Evolutionary conservation across 2,329 filamentous ascomycete species (phyloP), one percentile per base, ranked within the genome.

Genomic region (Microdochium paspali): DNA sequence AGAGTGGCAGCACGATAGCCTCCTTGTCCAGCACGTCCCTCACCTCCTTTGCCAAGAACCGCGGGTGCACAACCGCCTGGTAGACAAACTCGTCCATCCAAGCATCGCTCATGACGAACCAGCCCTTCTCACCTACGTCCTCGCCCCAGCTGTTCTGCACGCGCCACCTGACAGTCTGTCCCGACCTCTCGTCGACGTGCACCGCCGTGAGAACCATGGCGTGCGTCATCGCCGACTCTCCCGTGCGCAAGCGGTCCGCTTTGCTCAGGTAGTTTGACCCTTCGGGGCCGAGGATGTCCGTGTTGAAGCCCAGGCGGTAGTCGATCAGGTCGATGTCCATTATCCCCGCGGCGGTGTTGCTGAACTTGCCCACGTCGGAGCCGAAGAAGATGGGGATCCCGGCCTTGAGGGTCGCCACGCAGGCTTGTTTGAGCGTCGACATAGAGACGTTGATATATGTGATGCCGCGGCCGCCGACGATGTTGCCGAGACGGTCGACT

Each of bases 191-290:
- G 50, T 86, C 83, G 2, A 94, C 63, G 60, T 95, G 89, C 43
- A 95, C 90, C 1, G 80, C 90, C 2, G 88, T 95, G 51, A 95
- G 66, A 0, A 94, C 87, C 90, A 95, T 95, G 4, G 90, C 90
- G 58, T 95, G 90, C 1, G 89, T 95, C 89, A 95, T 94, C 45
- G 79, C 75, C 47, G 79, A 84, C 67, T 94, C 89, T 10, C 86
- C 82, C 0, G 83, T 84, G 56, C 77, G 71, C 43, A 95, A 69
- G 3, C 89, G 72, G 57, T 88, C 77, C 1, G 85, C 84, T 66
- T 95, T 95, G 58, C 71, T 79, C 77, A 94, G 76, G 18, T 79
- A n/a, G n/a, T n/a, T n/a, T n/a, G n/a, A n/a, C n/a, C n/a, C n/a
- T n/a, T n/a, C n/a, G n/a, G 35, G 35, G 2, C 52, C 51, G 44